Percentiles rank a stretch among this genome's conserved stretches.
Conservation (phyloP, 148 eudicot genomes). For the Camellia granthamiana region DNA sequence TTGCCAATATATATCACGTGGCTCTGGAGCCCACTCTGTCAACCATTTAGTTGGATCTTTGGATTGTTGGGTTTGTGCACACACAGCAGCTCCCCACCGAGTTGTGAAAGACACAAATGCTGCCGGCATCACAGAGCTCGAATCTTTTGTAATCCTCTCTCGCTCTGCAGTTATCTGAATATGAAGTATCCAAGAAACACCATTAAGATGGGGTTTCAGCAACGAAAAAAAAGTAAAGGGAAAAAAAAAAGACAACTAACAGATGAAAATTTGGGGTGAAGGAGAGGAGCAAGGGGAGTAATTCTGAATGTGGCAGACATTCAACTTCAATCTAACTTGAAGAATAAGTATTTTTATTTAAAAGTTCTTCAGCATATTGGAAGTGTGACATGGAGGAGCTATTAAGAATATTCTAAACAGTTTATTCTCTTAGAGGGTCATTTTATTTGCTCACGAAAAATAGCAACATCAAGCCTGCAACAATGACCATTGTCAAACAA, state of each 20-base stretch:
- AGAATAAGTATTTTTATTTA: not conserved
- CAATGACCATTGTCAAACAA: not conserved
- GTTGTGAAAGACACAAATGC: slow-evolving; percentile 94
- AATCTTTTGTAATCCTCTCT: slow-evolving; percentile 52
- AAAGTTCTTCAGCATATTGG: not conserved
- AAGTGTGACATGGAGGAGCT: not conserved
- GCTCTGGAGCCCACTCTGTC: slow-evolving; percentile 98
- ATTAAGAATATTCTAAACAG: not conserved
- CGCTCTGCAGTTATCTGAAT: slow-evolving; percentile 76
- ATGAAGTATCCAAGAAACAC: slow-evolving; percentile 7
- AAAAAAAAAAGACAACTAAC: not conserved
- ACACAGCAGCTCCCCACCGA: slow-evolving; percentile 98
- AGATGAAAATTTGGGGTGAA: not conserved
- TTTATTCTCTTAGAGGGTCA: not conserved
- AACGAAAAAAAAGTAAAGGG: not conserved
- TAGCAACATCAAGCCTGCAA: not conserved
- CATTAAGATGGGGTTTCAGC: not conserved
- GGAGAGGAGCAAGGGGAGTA: not conserved
- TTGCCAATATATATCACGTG: slow-evolving; percentile 84
- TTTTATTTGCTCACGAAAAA: not conserved
- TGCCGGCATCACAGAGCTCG: slow-evolving; percentile 72
- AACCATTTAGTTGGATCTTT: slow-evolving; percentile 94
- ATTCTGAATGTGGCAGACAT: not conserved
- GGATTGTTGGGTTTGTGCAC: slow-evolving; percentile 97
- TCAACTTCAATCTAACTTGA: not conserved